Evolutionary conservation across 495 filamentous ascomycete species (phyloP), one percentile per base, ranked within the genome.

Genomic region (Podospora tetraspora): DNA sequence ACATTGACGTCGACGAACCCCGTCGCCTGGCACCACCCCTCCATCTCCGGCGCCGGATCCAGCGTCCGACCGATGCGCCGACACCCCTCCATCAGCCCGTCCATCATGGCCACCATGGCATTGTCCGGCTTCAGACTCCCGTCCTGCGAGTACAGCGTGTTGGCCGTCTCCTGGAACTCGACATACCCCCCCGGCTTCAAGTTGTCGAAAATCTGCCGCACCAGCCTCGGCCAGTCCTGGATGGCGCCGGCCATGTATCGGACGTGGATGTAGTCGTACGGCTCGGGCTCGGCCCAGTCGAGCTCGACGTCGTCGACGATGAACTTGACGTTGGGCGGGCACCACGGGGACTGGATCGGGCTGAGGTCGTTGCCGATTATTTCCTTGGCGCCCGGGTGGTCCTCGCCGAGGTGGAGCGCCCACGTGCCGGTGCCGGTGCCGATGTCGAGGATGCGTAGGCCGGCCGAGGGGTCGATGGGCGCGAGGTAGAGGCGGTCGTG

Each of bases 281-380:
- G 73, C n/a, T 78, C 70, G 57, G 68, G 70, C 66, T 82, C 86
- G 0, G 79, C 69, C 86, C 86, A 89, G 4, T 81, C 75, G 52
- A 84, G 81, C 71, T 87, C 85, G 2, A 80, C 81, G 67, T 87
- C 84, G 68, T 84, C 83, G 61, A 88, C 80, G 25, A 84, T 70
- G 72, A 88, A 88, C 23, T 64, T 71, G 37, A 83, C 78, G 66
- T 89, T 88, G 21, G 82, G 81, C 9, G 87, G 85, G 12, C 84
- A 82, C 84, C 79, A 82, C 34, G 73, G 29, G 4, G 85, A 84
- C 71, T 88, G 85, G 60, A 84, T 83, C 1, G 86, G 79, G 59
- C 80, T 83, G 0, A 87, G 72, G 70, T 87, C 85, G 22, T 81
- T 81, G 25, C 84, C 84, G 12, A 85, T 68, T 43, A 83, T 73